phyloP scores from a whole-genome alignment of 176 grass and related monocot genomes.

The Lolium rigidum region DNA sequence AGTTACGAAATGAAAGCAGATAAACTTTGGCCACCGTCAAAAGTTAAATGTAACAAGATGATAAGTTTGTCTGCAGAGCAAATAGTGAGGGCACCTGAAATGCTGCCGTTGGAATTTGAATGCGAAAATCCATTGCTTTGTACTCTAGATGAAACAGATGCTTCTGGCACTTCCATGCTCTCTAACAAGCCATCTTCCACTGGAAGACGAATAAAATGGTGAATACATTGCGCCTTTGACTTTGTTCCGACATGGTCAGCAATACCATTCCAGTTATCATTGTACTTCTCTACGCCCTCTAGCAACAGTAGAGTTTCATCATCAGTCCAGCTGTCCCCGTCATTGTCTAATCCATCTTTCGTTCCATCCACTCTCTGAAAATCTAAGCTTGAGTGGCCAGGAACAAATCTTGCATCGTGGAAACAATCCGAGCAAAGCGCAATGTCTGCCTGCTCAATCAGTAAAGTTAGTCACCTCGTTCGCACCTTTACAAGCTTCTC shows the following conservation, averaged over 20 bases:
- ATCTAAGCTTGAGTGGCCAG: constrained; percentile 90
- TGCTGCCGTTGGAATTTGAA: constrained; percentile 64
- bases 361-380: constrained; percentile 80
- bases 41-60: constrained; percentile 31
- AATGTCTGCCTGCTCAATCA: constrained; percentile 69
- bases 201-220: constrained; percentile 89
- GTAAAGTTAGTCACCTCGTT: constrained; percentile 36
- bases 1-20: constrained; percentile 41
- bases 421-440: constrained; percentile 88
- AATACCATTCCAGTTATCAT: constrained; percentile 91
- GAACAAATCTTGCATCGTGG: constrained; percentile 82
- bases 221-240: constrained; percentile 92
- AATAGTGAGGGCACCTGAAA: constrained; percentile 61
- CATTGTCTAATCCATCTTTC: constrained; percentile 63
- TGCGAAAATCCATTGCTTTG: constrained; percentile 48
- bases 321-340: constrained; percentile 85
- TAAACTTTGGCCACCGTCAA: constrained; percentile 18
- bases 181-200: constrained; percentile 81
- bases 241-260: constrained; percentile 85
- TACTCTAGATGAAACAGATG: constrained; percentile 42
- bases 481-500: constrained; percentile 15
- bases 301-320: constrained; percentile 89
- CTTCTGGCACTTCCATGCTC: constrained; percentile 71
- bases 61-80: constrained; percentile 27
- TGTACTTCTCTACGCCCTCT: constrained; percentile 90